Evolutionary conservation across 2,329 filamentous ascomycete species (phyloP).

Genomic region (Penicillium sp.): DNA sequence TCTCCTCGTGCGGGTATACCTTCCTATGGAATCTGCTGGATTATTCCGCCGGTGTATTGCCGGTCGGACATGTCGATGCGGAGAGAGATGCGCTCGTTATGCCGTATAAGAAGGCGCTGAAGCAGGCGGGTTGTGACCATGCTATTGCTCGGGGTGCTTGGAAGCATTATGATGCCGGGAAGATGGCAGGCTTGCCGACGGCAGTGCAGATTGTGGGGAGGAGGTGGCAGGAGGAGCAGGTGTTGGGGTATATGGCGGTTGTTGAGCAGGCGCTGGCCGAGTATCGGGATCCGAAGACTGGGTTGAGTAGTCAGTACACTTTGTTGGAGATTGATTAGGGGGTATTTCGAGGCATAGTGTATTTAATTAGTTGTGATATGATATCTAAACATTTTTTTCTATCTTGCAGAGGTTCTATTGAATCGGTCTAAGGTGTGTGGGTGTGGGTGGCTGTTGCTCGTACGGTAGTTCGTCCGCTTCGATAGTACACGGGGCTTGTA

Average conservation of each 20-base stretch:
- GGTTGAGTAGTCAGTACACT: constrained; percentile 40
- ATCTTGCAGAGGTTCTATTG: not conserved
- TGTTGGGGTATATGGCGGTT: constrained; percentile 76
- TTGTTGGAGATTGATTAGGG: constrained; percentile 44
- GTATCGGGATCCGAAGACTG: constrained; percentile 38
- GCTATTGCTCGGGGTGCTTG: constrained; percentile 81
- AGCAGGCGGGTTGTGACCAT: constrained; percentile 61
- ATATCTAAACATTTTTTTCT: not conserved
- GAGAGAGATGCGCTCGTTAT: constrained; percentile 66
- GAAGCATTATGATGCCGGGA: constrained; percentile 77
- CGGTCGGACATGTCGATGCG: constrained; percentile 79
- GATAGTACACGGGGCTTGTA: not conserved
- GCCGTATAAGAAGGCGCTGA: constrained; percentile 50
- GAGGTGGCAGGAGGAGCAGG: constrained; percentile 84
- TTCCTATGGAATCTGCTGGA: constrained; percentile 94
- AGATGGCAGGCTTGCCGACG: constrained; percentile 87
- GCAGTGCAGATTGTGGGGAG: constrained; percentile 82
- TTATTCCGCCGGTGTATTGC: constrained; percentile 80
- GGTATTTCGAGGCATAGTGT: not conserved
- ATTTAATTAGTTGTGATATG: not conserved
- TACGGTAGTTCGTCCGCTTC: no score
- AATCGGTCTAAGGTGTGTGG: not conserved
- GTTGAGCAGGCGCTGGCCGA: constrained; percentile 73
- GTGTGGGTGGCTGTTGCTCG: not conserved
- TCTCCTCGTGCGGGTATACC: constrained; percentile 87